A percentile compares a stretch with the other conserved stretches of the same genome.
Conservation (phyloP, 1,284 basidiomycete species). For the Wallemia mellicola region DNA sequence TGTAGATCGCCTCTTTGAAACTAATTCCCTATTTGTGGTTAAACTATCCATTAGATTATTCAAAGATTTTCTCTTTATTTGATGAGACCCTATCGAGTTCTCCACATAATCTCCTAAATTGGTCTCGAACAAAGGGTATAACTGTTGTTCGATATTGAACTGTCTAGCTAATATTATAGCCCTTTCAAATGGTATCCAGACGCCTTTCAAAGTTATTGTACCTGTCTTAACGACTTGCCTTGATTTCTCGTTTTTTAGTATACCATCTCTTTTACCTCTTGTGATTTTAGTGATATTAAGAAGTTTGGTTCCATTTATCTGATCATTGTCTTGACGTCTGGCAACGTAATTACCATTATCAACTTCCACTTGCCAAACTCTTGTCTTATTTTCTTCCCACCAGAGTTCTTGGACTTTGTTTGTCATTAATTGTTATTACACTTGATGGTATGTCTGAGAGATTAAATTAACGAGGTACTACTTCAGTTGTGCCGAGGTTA, state of each 20-base stretch:
- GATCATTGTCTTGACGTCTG: slow-evolving; percentile 6
- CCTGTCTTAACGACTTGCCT: slow-evolving; percentile 7
- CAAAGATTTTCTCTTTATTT: background rate
- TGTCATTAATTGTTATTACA: background rate
- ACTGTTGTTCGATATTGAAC: slow-evolving; percentile 2
- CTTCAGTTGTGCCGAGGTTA: too few species aligned
- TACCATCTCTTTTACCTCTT: slow-evolving; percentile 8
- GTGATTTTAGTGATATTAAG: slow-evolving; percentile 7
- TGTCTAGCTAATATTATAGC: slow-evolving; percentile 3
- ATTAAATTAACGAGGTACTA: too few species aligned
- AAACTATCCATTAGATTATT: background rate
- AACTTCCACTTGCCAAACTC: slow-evolving; percentile 4
- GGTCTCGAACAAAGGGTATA: slow-evolving; percentile 3
- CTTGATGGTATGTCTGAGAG: too few species aligned
- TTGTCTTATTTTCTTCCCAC: slow-evolving; percentile 6
- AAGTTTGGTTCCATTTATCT: slow-evolving; percentile 10
- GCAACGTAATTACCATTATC: slow-evolving; percentile 3
- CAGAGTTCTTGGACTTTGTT: background rate
- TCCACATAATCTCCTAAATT: slow-evolving; percentile 4
- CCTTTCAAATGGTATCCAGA: slow-evolving; percentile 6
- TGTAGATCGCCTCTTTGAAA: background rate
- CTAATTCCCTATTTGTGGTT: background rate
- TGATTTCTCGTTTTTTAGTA: slow-evolving; percentile 7
- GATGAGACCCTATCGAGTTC: background rate
- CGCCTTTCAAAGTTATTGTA: slow-evolving; percentile 7